Conservation (phyloP, 768 basidiomycete species). For the Naganishia friedmannii region DNA sequence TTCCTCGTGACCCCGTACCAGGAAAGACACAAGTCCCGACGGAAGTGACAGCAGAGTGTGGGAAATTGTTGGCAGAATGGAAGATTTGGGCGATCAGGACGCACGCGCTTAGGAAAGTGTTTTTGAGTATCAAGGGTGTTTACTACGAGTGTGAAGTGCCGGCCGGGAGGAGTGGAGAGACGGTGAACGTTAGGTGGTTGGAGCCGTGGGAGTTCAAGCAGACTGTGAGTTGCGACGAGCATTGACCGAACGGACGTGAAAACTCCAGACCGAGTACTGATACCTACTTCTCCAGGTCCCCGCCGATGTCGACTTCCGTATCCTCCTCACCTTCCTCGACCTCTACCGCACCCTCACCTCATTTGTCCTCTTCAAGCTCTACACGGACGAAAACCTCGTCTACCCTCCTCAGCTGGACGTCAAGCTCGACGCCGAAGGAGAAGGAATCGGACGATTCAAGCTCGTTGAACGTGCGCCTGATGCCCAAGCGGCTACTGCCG, state of each 20-base stretch:
- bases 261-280: neutral
- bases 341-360: slow-evolving; percentile 94
- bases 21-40: slow-evolving; percentile 60
- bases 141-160: slow-evolving; percentile 96
- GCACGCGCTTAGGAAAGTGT: slow-evolving; percentile 77
- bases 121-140: slow-evolving; percentile 94
- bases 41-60: slow-evolving; percentile 83
- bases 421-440: slow-evolving; percentile 77
- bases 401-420: slow-evolving; percentile 91
- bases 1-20: slow-evolving; percentile 74
- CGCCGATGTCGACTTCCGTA: slow-evolving; percentile 90
- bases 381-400: slow-evolving; percentile 82
- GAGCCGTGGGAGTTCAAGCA: slow-evolving; percentile 98
- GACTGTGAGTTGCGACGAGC: slow-evolving; percentile 54
- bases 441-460: slow-evolving; percentile 82
- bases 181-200: slow-evolving; percentile 75
- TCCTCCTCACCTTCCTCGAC: slow-evolving; percentile 96
- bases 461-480: slow-evolving; percentile 60
- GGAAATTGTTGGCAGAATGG: slow-evolving; percentile 89
- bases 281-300: slow-evolving; percentile 64
- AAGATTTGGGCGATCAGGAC: slow-evolving; percentile 78
- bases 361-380: slow-evolving; percentile 97
- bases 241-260: slow-evolving; percentile 56
- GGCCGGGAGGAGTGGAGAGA: slow-evolving; percentile 62
- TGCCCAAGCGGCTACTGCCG: slow-evolving; percentile 40